These are phyloP conservation scores for Achlya hypogyna DNA, from an alignment of 352 stramenopile genomes.

Conservation along the genomic window DNA sequence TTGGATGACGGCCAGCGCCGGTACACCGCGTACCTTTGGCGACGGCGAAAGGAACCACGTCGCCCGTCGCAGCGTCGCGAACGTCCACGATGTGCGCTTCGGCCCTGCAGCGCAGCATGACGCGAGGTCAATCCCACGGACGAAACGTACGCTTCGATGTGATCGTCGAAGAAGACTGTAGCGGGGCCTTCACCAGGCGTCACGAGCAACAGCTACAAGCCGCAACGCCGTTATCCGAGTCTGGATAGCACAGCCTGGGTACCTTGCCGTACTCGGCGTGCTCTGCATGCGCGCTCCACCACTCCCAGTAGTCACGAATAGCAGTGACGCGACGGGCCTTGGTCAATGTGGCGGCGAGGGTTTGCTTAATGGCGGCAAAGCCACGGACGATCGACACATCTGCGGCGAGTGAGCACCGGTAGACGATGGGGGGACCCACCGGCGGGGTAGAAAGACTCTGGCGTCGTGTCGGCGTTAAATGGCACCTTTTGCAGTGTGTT, in stretches of 20 bases:
- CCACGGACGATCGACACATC: slow-evolving; percentile 44
- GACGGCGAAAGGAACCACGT: slow-evolving; percentile 43
- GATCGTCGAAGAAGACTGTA: slow-evolving; percentile 67
- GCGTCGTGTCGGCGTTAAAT: slow-evolving; percentile 12
- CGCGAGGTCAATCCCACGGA: background rate
- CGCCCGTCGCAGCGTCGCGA: slow-evolving; percentile 39
- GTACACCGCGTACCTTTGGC: slow-evolving; percentile 21
- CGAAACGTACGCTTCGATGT: slow-evolving; percentile 40
- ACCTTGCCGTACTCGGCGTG: slow-evolving; percentile 56
- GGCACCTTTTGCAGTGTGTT: slow-evolving; percentile 42
- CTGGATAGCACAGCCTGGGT: background rate
- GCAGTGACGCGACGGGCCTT: slow-evolving; percentile 23
- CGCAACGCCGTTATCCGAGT: background rate
- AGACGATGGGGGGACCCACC: background rate
- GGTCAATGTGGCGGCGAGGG: slow-evolving; percentile 31
- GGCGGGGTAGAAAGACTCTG: slow-evolving; percentile 24
- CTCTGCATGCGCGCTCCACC: slow-evolving; percentile 76
- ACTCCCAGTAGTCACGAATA: slow-evolving; percentile 79
- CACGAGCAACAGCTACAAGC: slow-evolving; percentile 32
- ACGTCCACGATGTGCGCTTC: slow-evolving; percentile 75
- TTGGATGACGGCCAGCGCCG: background rate
- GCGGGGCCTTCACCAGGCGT: slow-evolving; percentile 23
- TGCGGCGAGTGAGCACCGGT: background rate
- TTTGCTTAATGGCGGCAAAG: slow-evolving; percentile 39
- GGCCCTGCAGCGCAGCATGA: slow-evolving; percentile 23